Base-by-base conservation (phyloP, 768 basidiomycete species). In the Lactarius hengduanensis region DNA sequence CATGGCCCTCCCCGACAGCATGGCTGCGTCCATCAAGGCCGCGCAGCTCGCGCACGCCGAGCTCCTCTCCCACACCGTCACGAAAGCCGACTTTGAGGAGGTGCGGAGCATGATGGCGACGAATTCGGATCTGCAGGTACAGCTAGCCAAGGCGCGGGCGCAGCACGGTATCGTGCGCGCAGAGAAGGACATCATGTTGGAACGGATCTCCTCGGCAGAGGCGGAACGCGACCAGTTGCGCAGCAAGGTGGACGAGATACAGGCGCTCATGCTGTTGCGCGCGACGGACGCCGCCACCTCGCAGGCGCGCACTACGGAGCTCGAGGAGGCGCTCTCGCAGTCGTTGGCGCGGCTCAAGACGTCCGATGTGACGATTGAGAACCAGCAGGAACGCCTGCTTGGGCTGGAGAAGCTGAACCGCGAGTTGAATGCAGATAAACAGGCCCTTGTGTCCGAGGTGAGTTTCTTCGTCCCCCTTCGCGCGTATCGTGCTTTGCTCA, bases 101-200 rank as follows among this genome's bases (percentile, higher is more conserved):
- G 79, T 91, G 64, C 84, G 86, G 54, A 84, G 83, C 66, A 69
- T 84, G 50, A 77, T 76, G 65, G 65, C 71, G 1, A 71, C 80
- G 20, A 92, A 91, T 73, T 78, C 83, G 9, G 91, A 93, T 8
- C 80, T 86, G 58, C 90, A 92, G 72, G 78, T 86, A 40, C 88
- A 92, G 71, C 72, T 94, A 13, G 83, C 86, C 15, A 91, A 91
- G 76, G 89, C 92, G 59, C 88, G 90, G 61, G 84, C 86, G 26
- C 85, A 86, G 16, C 87, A 91, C 71, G 90, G 91, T 0, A 88
- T 90, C 72, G 83, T 89, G 6, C 86, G 90, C 18, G 90, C 90
- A 16, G 92, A 94, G 79, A 94, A 92, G 77, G 92, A 93, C 58
- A 78, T 84, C 43, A 74, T 92, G 56, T 76, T 72, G 26, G 89